phyloP scores from a whole-genome alignment of 306 rosid genomes.

The Bauhinia variegata region DNA sequence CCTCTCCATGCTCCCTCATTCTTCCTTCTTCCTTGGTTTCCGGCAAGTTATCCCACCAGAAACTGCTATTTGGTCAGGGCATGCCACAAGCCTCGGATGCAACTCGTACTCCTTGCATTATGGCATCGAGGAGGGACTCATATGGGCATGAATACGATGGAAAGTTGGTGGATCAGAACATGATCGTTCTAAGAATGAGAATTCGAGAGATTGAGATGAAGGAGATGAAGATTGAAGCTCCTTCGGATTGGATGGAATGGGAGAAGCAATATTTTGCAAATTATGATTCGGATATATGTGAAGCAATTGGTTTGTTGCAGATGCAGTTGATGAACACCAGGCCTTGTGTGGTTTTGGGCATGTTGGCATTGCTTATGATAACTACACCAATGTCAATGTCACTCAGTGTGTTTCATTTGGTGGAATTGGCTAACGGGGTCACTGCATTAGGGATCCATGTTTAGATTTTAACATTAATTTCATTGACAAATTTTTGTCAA shows the following conservation, averaged over 20 bases:
- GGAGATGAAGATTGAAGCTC: slow-evolving; percentile 16
- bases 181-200: slow-evolving; percentile 59
- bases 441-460: background rate
- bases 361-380: slow-evolving; percentile 33
- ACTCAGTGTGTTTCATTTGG: slow-evolving; percentile 32
- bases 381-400: slow-evolving; percentile 42
- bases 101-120: background rate
- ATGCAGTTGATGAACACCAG: slow-evolving; percentile 54
- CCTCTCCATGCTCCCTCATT: slow-evolving; percentile 30
- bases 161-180: slow-evolving; percentile 57
- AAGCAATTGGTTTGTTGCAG: slow-evolving; percentile 56
- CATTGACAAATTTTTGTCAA: no score
- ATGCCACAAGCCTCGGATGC: background rate
- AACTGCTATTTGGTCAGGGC: slow-evolving; percentile 7
- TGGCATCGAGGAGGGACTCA: slow-evolving; percentile 43
- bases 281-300: slow-evolving; percentile 47
- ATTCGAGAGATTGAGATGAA: slow-evolving; percentile 51
- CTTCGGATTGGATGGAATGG: slow-evolving; percentile 57
- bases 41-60: background rate
- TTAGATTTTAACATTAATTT: background rate
- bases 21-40: slow-evolving; percentile 10
- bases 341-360: slow-evolving; percentile 51
- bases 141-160: slow-evolving; percentile 49
- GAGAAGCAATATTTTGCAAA: slow-evolving; percentile 52
- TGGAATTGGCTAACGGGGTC: slow-evolving; percentile 12